A percentile compares a stretch with the other conserved stretches of the same genome.
Conservation (phyloP, 2,329 filamentous ascomycete genomes). For the Fusarium sp. region DNA sequence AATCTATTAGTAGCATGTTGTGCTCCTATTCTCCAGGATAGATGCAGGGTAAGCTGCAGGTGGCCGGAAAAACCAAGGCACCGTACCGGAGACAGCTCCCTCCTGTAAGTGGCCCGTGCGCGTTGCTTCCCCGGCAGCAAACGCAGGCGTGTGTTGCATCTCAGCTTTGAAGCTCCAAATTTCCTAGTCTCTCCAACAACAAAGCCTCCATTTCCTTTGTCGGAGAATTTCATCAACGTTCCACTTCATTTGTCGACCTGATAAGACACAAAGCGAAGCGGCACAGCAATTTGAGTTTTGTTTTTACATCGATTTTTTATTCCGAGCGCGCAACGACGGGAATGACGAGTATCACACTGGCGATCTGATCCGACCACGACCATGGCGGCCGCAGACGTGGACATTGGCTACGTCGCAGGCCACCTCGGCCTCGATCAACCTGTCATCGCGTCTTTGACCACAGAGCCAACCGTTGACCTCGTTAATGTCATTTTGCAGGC, state of each 20-base stretch:
- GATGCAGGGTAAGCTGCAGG: constrained; percentile 13
- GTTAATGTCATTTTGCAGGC: constrained; percentile 79
- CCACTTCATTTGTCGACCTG: constrained; percentile 23
- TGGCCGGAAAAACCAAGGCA: constrained; percentile 33
- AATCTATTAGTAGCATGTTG: too few species aligned
- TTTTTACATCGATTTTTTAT: background rate
- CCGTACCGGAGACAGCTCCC: constrained; percentile 11
- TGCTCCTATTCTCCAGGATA: background rate
- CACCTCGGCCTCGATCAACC: constrained; percentile 76
- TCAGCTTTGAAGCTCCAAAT: constrained; percentile 44
- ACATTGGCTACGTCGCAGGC: constrained; percentile 78
- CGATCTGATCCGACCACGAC: constrained; percentile 43
- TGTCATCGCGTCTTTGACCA: constrained; percentile 69
- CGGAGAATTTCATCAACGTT: constrained; percentile 21
- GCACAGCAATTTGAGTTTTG: background rate
- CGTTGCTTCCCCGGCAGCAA: constrained; percentile 35
- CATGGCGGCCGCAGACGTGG: constrained; percentile 64
- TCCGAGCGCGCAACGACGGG: constrained; percentile 32
- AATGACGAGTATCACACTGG: constrained; percentile 43
- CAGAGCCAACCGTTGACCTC: constrained; percentile 80
- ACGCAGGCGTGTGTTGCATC: constrained; percentile 38
- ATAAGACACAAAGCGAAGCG: background rate
- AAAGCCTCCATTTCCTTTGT: constrained; percentile 41
- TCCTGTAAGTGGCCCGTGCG: constrained; percentile 31
- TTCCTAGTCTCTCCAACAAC: constrained; percentile 39